Evolutionary conservation across 352 stramenopile species (phyloP), one percentile per base, ranked within the genome.

Genomic region (Globisporangium paroecandrum): DNA sequence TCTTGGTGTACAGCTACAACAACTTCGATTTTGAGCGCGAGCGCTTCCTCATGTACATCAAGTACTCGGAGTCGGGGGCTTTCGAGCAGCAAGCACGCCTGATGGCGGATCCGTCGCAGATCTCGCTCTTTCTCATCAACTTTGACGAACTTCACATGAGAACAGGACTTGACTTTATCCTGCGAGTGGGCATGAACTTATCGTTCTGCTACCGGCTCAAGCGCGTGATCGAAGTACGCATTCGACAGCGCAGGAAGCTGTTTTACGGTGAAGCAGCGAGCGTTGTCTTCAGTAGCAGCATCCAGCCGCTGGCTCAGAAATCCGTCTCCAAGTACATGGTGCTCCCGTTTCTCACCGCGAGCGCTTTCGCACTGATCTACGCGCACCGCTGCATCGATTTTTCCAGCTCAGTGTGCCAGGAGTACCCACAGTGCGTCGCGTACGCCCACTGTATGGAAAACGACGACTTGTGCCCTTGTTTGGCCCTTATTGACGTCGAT

Each of bases 21-120:
- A 70, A 73, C 32, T 82, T 82, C 49, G 47, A 75, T 4, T 78
- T 82, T 38, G 68, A 80, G 49, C 75, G 70, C 6, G 55, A 71
- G 2, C 59, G 68, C 18, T 73, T 78, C 20, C 53, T 47, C 3
- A 69, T 74, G 6, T 74, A 77, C 58, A 32, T 72, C 0, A 24
- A 69, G 25, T 56, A 68, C 2, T 54, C 74, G 0, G 62, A 64
- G 1, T 57, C 46, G 6, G 77, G 70, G 27, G 73, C 62, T 53
- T 80, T 84, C 7, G 77, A 84, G 56, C 69, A 67, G 3, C 72
- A 73, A 13, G 70, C 69, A 2, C 66, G 75, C 0, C 20, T 82
- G 12, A 77, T 76, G 43, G 69, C 75, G 1, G 69, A 82, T 53
- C 75, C 73, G 4, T 64, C 70, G 0, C 65, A 84, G 67, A 69